Evolutionary conservation across 352 stramenopile genomes (phyloP).

Genomic region (Pythium rhizo-oryzae): DNA sequence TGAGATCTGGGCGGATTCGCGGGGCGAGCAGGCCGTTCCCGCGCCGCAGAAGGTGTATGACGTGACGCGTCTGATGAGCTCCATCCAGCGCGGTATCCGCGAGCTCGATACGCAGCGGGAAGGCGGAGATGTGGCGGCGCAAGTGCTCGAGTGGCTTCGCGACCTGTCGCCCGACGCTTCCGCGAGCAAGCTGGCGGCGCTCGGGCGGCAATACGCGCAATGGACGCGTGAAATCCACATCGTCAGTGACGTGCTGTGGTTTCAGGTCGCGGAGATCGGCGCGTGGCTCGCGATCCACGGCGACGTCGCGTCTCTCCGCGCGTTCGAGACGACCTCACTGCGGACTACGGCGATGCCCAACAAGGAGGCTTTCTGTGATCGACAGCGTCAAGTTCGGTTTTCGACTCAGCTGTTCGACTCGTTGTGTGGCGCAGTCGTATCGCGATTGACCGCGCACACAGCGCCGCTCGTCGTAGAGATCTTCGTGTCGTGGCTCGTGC

Average conservation of each 20-base stretch:
- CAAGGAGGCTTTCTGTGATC: conserved; percentile 19
- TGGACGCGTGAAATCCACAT: conserved; percentile 2
- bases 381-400: conserved; percentile 14
- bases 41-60: not conserved
- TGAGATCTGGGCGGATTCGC: conserved; percentile 21
- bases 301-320: not conserved
- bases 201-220: not conserved
- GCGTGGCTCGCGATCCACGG: conserved; percentile 14
- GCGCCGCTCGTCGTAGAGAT: not conserved
- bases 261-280: conserved; percentile 19
- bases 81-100: conserved; percentile 7
- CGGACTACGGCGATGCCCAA: not conserved
- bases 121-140: not conserved
- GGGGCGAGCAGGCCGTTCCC: not conserved
- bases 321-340: conserved; percentile 6
- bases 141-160: not conserved
- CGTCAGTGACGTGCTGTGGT: conserved; percentile 19
- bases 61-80: not conserved
- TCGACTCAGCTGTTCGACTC: not conserved
- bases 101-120: conserved; percentile 9
- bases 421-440: not conserved
- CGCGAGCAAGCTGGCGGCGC: not conserved
- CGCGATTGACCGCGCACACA: not conserved
- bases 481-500: conserved; percentile 6
- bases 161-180: not conserved